These are phyloP conservation scores for Dictyostelium brefeldianum DNA, from an alignment of 78 protist genomes.

Conservation along the genomic window DNA sequence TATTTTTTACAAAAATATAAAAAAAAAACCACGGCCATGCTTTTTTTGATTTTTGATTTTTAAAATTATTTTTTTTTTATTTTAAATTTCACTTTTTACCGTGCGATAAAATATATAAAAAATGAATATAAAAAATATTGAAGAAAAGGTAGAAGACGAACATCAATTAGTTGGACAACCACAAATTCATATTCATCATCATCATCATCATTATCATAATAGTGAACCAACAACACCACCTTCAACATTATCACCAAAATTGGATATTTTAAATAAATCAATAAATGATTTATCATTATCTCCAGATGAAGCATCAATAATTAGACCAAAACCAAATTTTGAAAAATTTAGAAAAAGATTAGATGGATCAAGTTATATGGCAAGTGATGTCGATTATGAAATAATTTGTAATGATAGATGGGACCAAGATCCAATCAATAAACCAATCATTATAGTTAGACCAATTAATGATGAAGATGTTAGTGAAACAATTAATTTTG, in stretches of 20 bases:
- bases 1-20: too few relatives aligned
- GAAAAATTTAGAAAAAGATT: background rate
- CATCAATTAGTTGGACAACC: background rate
- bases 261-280: too few relatives aligned
- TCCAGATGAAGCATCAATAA: background rate
- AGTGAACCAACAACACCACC: background rate
- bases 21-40: too few relatives aligned
- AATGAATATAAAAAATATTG: too few relatives aligned
- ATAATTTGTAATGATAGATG: constrained; percentile 1
- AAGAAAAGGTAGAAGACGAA: too few relatives aligned
- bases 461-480: background rate
- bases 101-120: too few relatives aligned
- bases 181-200: background rate
- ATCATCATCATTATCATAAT: background rate
- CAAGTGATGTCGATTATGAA: background rate
- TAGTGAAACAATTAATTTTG: constrained; percentile 4
- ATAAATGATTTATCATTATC: background rate
- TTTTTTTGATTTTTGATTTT: too few relatives aligned
- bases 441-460: background rate
- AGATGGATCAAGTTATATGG: background rate
- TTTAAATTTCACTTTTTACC: too few relatives aligned
- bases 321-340: background rate
- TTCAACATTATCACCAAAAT: too few relatives aligned
- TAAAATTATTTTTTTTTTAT: too few relatives aligned
- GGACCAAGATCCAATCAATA: background rate